Base-by-base conservation (phyloP, 2,329 filamentous ascomycete species). In the Xylaria polymorpha region DNA sequence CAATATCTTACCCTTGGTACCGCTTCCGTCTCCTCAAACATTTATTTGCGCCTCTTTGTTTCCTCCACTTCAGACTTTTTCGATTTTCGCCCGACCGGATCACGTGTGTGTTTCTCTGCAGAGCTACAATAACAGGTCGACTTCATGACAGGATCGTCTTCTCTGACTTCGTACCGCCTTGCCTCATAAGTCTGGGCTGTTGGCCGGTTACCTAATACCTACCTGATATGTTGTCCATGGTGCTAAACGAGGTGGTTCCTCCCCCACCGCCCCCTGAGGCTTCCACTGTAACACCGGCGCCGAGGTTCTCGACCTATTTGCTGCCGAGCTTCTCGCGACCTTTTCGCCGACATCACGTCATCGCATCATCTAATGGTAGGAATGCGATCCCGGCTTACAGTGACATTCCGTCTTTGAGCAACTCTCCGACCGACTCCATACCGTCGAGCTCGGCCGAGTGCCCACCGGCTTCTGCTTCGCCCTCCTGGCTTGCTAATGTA, bases 271-370 rank as follows among this genome's bases (percentile, higher is more conserved):
- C 62, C 20, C 41, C 43, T 32, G 51, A 64, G 22, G 25, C 61
- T 46, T 46, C 68, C 53, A 53, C 50, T 35, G 29, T n/a, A 39
- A 37, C 63, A 32, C 69, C 72, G 32, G 68, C 73, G 65, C 84
- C 82, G 32, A 78, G 80, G 35, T 88, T 88, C 73, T 82, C 86
- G 12, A 81, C 76, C 70, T 89, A 85, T 74, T 80, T 89, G 32
- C 81, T 88, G 25, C 85, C 86, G 12, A 85, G 80, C 75, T 79
- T 88, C 72, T 80, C 79, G 55, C 80, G 86, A 51, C 81, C 84
- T n/a, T 83, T 86, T 71, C 80, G 80, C 50, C 82, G 82, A 60
- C 82, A 82, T 67, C 79, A 79, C 48, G 76, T 70, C 60, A 75
- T 72, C 68, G 73, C 74, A 25, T 79, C 80, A 10, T 75, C 79